Conservation (phyloP, 345 rosid species). For the Cardamine resedifolia region DNA sequence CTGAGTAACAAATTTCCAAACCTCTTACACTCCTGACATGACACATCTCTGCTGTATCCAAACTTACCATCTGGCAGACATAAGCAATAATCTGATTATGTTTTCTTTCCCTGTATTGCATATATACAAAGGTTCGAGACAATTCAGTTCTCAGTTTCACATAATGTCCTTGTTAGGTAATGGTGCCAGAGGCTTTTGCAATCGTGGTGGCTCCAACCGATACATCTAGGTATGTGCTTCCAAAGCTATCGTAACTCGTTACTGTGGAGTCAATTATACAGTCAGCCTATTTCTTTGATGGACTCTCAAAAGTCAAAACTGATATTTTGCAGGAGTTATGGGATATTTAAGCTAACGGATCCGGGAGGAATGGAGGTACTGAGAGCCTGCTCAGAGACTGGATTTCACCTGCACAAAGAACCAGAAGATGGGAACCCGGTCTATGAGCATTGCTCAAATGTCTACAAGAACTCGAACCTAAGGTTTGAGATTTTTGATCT, state of each 20-base stretch:
- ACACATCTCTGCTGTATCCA: background rate
- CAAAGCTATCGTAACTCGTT: background rate
- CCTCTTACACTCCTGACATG: background rate
- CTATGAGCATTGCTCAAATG: conserved; percentile 72
- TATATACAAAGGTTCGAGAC: background rate
- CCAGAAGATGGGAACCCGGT: conserved; percentile 67
- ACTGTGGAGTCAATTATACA: background rate
- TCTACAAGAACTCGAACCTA: conserved; percentile 77
- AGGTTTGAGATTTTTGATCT: conserved; percentile 90
- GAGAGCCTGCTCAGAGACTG: conserved; percentile 62
- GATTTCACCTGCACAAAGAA: conserved; percentile 79
- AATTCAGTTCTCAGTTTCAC: background rate
- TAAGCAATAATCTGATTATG: background rate
- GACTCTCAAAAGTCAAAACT: conserved; percentile 5
- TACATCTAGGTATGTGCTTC: conserved; percentile 55
- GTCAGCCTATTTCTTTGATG: background rate
- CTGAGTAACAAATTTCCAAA: background rate
- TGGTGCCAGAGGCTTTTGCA: conserved; percentile 93
- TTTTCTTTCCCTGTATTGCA: background rate
- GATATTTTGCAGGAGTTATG: conserved; percentile 51
- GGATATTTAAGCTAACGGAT: conserved; percentile 70
- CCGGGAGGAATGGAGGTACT: conserved; percentile 77
- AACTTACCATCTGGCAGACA: background rate
- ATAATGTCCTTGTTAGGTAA: conserved; percentile 47
- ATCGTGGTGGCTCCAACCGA: conserved; percentile 93